Conservation (phyloP, 176 grass and related monocot species). For the Musa beccarii region DNA sequence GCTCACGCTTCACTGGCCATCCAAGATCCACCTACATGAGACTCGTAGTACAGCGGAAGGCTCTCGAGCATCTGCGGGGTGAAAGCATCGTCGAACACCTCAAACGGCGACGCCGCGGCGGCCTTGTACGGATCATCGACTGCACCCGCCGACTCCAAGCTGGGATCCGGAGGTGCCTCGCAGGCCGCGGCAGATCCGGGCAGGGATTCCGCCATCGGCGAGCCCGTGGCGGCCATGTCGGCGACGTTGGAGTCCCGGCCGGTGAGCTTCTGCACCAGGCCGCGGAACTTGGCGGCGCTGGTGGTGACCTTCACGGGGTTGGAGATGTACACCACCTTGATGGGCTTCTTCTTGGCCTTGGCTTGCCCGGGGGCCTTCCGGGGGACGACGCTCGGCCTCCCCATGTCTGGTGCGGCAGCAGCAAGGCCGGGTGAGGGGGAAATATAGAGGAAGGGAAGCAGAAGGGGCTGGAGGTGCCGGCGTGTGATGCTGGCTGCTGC, state of each 20-base stretch:
- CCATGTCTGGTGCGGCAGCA: background rate
- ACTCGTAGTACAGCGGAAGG: background rate
- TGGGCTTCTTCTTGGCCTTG: background rate
- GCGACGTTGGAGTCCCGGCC: conserved; percentile 13
- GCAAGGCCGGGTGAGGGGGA: too few species aligned
- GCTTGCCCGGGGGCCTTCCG: background rate
- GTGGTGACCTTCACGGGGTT: conserved; percentile 17
- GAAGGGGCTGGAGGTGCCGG: background rate
- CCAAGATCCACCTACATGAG: background rate
- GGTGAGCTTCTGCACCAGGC: conserved; percentile 17
- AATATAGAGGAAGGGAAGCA: too few species aligned
- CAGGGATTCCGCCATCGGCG: too few species aligned
- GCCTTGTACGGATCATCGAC: background rate
- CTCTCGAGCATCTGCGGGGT: background rate
- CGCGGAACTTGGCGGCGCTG: conserved; percentile 11
- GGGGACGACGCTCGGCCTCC: background rate
- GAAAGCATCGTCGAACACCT: background rate
- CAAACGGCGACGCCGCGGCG: background rate
- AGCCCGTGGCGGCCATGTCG: background rate
- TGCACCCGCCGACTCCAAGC: background rate
- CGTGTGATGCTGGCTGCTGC: background rate
- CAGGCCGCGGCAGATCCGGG: too few species aligned
- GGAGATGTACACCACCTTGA: conserved; percentile 25
- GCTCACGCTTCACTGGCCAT: background rate
- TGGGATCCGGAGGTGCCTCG: background rate